phyloP scores from a whole-genome alignment of 2,329 filamentous ascomycete genomes.

The Paraconiothyrium sp. region DNA sequence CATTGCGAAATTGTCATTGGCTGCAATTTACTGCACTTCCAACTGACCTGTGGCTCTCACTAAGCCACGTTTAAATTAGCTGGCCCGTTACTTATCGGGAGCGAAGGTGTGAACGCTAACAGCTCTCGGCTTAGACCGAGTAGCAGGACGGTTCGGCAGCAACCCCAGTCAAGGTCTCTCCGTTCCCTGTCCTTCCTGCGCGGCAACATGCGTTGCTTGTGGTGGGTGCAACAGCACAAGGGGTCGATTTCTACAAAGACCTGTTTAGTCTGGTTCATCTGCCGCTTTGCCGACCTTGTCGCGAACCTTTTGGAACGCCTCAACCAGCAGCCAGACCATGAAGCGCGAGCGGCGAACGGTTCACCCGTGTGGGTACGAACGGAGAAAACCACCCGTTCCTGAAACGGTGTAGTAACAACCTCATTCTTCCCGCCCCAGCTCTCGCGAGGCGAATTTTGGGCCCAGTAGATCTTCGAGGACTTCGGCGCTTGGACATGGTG shows the following conservation, averaged over 20 bases:
- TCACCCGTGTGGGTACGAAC: conserved; percentile 25
- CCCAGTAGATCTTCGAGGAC: conserved; percentile 21
- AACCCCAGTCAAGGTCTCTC: conserved; percentile 22
- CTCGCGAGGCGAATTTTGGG: conserved; percentile 24
- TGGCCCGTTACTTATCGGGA: conserved; percentile 26
- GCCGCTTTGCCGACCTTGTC: conserved; percentile 28
- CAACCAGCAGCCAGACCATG: conserved; percentile 17
- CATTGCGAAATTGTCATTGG: conserved; percentile 36
- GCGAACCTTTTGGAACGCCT: conserved; percentile 24
- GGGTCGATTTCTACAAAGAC: conserved; percentile 20
- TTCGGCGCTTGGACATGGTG: conserved; percentile 13
- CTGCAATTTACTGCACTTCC: conserved; percentile 32
- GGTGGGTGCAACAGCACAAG: conserved; percentile 28
- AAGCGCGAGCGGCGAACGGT: conserved; percentile 27
- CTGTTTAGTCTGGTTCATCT: conserved; percentile 25
- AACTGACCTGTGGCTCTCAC: conserved; percentile 24
- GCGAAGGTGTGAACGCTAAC: conserved; percentile 23
- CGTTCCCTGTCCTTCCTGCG: conserved; percentile 17
- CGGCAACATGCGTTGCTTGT: conserved; percentile 17
- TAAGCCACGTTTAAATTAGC: conserved; percentile 31
- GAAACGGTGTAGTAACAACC: conserved; percentile 25
- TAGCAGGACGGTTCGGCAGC: conserved; percentile 30
- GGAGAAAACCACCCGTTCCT: conserved; percentile 37
- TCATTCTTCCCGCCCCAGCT: conserved; percentile 25
- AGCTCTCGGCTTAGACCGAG: conserved; percentile 25